Percentiles rank a stretch among this genome's conserved stretches.
Evolutionary conservation across 345 rosid genomes (phyloP).

Genomic region (Hypericum androsaemum): DNA sequence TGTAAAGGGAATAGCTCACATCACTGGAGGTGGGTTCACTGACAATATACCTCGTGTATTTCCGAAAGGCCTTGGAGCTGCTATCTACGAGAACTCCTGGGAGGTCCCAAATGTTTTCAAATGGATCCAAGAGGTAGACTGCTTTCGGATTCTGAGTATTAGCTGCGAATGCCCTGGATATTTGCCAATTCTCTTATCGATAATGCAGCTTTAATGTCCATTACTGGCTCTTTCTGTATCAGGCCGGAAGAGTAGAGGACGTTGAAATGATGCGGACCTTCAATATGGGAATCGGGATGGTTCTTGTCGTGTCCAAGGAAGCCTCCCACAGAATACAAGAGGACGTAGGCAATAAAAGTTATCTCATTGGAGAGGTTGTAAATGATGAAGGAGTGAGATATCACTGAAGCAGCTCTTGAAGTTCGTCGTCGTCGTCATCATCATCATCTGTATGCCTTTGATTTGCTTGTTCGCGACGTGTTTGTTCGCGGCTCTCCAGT

Average conservation of each 20-base stretch:
- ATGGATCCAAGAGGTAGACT: constrained; percentile 80
- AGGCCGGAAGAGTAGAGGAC: constrained; percentile 76
- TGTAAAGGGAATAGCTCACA: constrained; percentile 81
- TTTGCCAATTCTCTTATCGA: no score
- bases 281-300: constrained; percentile 95
- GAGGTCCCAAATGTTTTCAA: constrained; percentile 58
- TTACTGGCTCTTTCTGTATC: background rate
- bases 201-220: constrained; percentile 10
- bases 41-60: constrained; percentile 86
- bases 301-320: constrained; percentile 51
- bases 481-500: no score
- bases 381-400: constrained; percentile 60
- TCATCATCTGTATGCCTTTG: no score
- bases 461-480: no score
- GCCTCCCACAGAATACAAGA: constrained; percentile 46
- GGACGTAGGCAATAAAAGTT: constrained; percentile 33
- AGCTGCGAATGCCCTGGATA: no score
- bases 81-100: constrained; percentile 57
- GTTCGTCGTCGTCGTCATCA: no score
- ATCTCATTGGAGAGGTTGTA: constrained; percentile 65
- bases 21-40: constrained; percentile 91
- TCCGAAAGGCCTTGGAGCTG: constrained; percentile 74
- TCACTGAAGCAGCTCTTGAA: background rate
- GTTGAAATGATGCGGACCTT: constrained; percentile 83
- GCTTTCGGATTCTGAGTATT: background rate